phyloP scores from a whole-genome alignment of 2,329 filamentous ascomycete genomes.

The Cladobotryum protrusum region DNA sequence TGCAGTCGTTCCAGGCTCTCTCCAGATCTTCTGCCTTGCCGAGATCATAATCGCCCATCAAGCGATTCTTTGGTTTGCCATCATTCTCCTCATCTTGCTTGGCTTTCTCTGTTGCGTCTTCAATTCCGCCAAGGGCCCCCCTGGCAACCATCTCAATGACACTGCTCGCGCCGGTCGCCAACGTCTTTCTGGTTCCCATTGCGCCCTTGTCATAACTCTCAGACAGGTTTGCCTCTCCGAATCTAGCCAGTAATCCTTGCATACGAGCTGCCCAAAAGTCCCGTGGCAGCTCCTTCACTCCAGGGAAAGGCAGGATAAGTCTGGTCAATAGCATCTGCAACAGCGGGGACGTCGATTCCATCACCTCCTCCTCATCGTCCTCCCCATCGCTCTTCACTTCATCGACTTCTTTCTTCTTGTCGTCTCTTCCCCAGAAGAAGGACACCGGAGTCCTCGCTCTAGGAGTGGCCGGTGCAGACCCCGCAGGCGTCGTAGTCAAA shows the following conservation, averaged over 20 bases:
- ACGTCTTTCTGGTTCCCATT: conserved; percentile 66
- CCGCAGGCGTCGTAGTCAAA: conserved; percentile 19
- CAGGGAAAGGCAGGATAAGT: conserved; percentile 60
- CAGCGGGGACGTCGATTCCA: conserved; percentile 51
- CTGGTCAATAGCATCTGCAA: conserved; percentile 62
- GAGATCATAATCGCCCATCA: conserved; percentile 45
- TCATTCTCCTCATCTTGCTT: neutral
- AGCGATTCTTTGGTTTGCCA: conserved; percentile 11
- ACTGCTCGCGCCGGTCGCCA: conserved; percentile 65
- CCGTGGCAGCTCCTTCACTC: conserved; percentile 53
- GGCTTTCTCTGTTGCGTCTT: neutral
- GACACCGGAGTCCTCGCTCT: conserved; percentile 21
- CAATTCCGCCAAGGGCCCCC: conserved; percentile 55
- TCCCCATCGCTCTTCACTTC: conserved; percentile 11
- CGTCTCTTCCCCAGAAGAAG: conserved; percentile 1
- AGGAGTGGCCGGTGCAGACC: conserved; percentile 22
- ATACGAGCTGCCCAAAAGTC: conserved; percentile 62
- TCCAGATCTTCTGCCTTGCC: conserved; percentile 54
- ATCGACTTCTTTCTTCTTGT: neutral
- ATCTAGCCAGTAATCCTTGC: conserved; percentile 51
- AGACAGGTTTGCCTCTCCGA: conserved; percentile 64
- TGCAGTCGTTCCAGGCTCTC: conserved; percentile 59
- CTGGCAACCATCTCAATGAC: conserved; percentile 64
- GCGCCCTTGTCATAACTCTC: conserved; percentile 78
- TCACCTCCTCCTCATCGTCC: conserved; percentile 20